Evolutionary conservation across 202 grass and related monocot genomes (phyloP).

Genomic region (Dendrocalamus latiflorus): DNA sequence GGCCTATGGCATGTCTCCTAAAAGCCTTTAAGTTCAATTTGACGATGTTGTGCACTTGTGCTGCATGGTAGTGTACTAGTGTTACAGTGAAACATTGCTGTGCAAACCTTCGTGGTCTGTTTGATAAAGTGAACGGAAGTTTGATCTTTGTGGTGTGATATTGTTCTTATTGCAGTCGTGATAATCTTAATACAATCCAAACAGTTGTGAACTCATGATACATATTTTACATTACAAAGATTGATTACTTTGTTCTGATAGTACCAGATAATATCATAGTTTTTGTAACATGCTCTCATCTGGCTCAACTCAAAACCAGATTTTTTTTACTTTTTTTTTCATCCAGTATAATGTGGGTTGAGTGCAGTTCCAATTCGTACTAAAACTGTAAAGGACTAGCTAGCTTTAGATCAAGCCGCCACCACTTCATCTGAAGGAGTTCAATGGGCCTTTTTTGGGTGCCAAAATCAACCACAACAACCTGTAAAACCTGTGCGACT

Average conservation of each 20-base stretch:
- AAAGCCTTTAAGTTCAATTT: not conserved
- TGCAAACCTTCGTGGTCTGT: not conserved
- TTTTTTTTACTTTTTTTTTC: not conserved
- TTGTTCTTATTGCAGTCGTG: not conserved
- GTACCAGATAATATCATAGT: not conserved
- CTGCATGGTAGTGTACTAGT: not conserved
- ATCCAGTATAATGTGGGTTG: not conserved
- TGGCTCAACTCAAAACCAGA: not conserved
- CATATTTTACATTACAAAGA: not conserved
- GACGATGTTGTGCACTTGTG: not conserved
- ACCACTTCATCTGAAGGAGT: not conserved
- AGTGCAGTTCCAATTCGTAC: not conserved
- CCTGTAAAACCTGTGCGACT: not conserved
- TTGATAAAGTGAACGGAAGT: not conserved
- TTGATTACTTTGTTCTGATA: conserved; percentile 3
- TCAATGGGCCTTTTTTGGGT: not conserved
- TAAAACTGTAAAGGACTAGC: not conserved
- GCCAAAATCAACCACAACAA: not conserved
- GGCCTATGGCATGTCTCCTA: too few species aligned
- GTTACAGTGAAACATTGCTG: not conserved
- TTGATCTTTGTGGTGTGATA: not conserved
- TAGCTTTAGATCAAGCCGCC: not conserved
- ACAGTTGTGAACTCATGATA: not conserved
- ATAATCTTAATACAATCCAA: not conserved
- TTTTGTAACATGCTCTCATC: not conserved